phyloP scores from a whole-genome alignment of 371 early-diverging fungal genomes.

The Haplosporangium sp. region DNA sequence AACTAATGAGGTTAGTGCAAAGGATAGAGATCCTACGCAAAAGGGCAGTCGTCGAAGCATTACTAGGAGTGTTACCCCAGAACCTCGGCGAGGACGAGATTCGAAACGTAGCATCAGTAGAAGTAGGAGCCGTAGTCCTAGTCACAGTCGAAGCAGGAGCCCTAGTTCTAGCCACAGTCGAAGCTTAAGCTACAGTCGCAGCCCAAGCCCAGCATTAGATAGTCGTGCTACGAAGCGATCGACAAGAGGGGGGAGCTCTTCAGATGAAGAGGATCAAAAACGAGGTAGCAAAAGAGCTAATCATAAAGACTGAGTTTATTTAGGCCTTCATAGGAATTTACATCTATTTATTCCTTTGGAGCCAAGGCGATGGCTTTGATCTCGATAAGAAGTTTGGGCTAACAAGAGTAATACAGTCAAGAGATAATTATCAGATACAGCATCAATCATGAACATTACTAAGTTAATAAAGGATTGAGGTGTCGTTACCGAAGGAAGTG shows the following conservation, averaged over 20 bases:
- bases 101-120: slow-evolving; percentile 21
- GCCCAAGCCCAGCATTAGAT: slow-evolving; percentile 7
- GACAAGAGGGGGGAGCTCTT: slow-evolving; percentile 5
- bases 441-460: not conserved
- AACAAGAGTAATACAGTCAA: not conserved
- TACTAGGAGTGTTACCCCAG: slow-evolving; percentile 7
- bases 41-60: not conserved
- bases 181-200: slow-evolving; percentile 20
- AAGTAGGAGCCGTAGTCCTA: slow-evolving; percentile 23
- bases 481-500: slow-evolving; percentile 58
- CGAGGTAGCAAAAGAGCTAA: slow-evolving; percentile 15
- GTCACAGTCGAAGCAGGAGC: not conserved
- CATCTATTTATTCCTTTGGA: slow-evolving; percentile 11
- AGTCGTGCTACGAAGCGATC: slow-evolving; percentile 15
- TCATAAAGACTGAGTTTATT: slow-evolving; percentile 17
- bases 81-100: slow-evolving; percentile 17
- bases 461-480: not conserved
- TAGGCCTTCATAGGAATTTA: not conserved
- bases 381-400: slow-evolving; percentile 66
- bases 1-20: slow-evolving; percentile 11
- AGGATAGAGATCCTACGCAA: not conserved
- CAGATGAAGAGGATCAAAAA: slow-evolving; percentile 31
- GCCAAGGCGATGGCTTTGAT: slow-evolving; percentile 63
- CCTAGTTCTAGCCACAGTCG: slow-evolving; percentile 16
- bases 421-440: not conserved